Percentiles rank a stretch among this genome's conserved stretches.
Conservation (phyloP, 2,329 filamentous ascomycete genomes). For the Colletotrichum kahawae region DNA sequence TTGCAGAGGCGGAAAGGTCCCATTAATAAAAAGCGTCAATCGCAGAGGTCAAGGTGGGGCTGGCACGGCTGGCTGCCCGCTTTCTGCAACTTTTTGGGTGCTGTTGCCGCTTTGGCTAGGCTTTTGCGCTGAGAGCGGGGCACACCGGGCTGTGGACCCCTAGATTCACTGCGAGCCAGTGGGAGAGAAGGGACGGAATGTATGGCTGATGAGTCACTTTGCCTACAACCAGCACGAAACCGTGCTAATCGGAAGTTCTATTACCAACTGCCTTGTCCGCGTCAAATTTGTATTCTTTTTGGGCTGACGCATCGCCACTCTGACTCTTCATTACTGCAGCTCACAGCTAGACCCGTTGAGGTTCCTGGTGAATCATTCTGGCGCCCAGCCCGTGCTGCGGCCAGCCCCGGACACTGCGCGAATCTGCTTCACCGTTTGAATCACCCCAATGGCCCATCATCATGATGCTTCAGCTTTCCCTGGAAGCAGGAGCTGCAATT, state of each 20-base stretch:
- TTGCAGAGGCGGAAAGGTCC: slow-evolving; percentile 18
- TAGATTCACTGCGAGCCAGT: neutral
- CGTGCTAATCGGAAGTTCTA: neutral
- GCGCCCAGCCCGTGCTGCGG: neutral
- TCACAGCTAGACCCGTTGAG: neutral
- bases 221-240: neutral
- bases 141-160: slow-evolving; percentile 15
- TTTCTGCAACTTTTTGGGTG: neutral
- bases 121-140: neutral
- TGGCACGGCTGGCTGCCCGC: neutral
- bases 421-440: neutral
- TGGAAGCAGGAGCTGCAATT: neutral
- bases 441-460: neutral
- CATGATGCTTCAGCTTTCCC: neutral
- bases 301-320: slow-evolving; percentile 4
- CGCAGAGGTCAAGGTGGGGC: slow-evolving; percentile 7
- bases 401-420: neutral
- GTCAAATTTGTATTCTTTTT: neutral
- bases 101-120: neutral
- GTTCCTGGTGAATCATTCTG: neutral
- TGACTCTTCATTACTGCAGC: slow-evolving; percentile 5
- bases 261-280: neutral
- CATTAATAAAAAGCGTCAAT: slow-evolving; percentile 23
- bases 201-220: slow-evolving; percentile 19
- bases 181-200: neutral